Conservation (phyloP, 2,329 filamentous ascomycete genomes). For the Cladosporium austrohemisphaericum region DNA sequence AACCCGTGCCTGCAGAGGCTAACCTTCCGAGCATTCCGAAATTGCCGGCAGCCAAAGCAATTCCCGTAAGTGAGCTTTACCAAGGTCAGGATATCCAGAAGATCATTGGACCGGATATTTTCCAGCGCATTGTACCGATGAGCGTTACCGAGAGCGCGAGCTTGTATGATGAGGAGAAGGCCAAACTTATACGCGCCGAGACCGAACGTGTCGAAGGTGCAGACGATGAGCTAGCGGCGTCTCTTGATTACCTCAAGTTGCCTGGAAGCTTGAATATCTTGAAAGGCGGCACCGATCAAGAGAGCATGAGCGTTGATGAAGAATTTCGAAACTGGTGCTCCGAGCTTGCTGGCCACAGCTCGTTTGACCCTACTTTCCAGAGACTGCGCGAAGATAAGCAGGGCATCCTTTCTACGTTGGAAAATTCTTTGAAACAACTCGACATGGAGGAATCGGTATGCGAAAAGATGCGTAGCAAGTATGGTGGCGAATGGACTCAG, state of each 20-base stretch:
- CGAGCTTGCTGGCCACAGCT: slow-evolving; percentile 80
- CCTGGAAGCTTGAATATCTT: slow-evolving; percentile 76
- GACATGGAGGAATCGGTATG: slow-evolving; percentile 98
- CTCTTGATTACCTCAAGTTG: slow-evolving; percentile 86
- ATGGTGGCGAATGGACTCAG: slow-evolving; percentile 92
- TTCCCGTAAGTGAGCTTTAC: slow-evolving; percentile 93
- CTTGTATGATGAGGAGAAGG: slow-evolving; percentile 97
- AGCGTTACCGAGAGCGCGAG: slow-evolving; percentile 95
- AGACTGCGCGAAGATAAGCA: slow-evolving; percentile 73
- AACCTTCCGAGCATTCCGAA: slow-evolving; percentile 79
- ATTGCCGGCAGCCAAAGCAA: slow-evolving; percentile 90
- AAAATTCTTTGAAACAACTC: slow-evolving; percentile 78
- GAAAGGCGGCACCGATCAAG: slow-evolving; percentile 88
- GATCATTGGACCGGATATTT: slow-evolving; percentile 95
- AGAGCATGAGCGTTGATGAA: slow-evolving; percentile 74
- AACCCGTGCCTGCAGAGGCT: slow-evolving; percentile 81
- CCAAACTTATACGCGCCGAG: slow-evolving; percentile 88
- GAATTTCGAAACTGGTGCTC: slow-evolving; percentile 94
- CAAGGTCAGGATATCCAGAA: slow-evolving; percentile 95
- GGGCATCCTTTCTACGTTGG: slow-evolving; percentile 66
- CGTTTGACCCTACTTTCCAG: slow-evolving; percentile 75
- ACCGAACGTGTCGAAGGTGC: slow-evolving; percentile 89
- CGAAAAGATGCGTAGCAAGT: slow-evolving; percentile 98
- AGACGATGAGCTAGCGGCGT: slow-evolving; percentile 93
- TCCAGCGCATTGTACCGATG: slow-evolving; percentile 93